Percentiles rank a stretch among this genome's conserved stretches.
These are phyloP conservation scores for Xerocomus minutiporus DNA, from an alignment of 1,284 basidiomycete genomes.

Conservation along the genomic window DNA sequence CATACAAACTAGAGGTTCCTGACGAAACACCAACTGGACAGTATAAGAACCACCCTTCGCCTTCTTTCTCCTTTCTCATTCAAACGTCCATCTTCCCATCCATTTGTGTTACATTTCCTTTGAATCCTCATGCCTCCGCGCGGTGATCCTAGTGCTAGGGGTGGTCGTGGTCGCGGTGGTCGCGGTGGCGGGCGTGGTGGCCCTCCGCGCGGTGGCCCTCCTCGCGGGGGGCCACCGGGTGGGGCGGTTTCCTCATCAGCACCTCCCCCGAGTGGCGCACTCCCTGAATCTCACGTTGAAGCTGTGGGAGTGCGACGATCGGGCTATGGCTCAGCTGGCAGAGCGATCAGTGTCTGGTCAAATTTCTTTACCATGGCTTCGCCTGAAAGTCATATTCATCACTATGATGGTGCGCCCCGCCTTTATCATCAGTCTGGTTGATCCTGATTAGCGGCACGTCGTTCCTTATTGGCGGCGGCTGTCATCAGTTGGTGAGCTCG, in stretches of 20 bases:
- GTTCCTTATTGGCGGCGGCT: constrained; percentile 1
- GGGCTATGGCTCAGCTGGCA: constrained; percentile 56
- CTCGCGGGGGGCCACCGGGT: constrained; percentile 29
- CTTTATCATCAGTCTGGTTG: constrained; percentile 1
- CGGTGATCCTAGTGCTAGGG: constrained; percentile 22
- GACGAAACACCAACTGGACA: background rate
- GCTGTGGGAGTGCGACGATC: constrained; percentile 63
- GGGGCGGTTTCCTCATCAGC: constrained; percentile 31
- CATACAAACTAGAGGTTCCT: constrained; percentile 24
- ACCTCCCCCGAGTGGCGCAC: constrained; percentile 31
- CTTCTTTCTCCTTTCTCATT: constrained; percentile 12
- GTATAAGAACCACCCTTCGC: constrained; percentile 22
- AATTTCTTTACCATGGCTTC: constrained; percentile 63
- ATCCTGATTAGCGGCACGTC: constrained; percentile 18
- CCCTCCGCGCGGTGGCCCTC: constrained; percentile 20
- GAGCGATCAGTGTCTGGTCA: constrained; percentile 47
- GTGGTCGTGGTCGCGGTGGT: constrained; percentile 20
- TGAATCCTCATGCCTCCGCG: constrained; percentile 26
- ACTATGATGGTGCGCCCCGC: constrained; percentile 65
- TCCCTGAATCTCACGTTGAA: constrained; percentile 43
- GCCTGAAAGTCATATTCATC: constrained; percentile 58
- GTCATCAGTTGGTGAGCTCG: constrained; percentile 52
- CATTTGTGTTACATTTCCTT: background rate
- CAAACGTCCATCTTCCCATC: constrained; percentile 19
- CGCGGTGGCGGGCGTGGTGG: constrained; percentile 24